phyloP scores from a whole-genome alignment of 1,284 basidiomycete genomes.

The Pseudozyma thailandica region DNA sequence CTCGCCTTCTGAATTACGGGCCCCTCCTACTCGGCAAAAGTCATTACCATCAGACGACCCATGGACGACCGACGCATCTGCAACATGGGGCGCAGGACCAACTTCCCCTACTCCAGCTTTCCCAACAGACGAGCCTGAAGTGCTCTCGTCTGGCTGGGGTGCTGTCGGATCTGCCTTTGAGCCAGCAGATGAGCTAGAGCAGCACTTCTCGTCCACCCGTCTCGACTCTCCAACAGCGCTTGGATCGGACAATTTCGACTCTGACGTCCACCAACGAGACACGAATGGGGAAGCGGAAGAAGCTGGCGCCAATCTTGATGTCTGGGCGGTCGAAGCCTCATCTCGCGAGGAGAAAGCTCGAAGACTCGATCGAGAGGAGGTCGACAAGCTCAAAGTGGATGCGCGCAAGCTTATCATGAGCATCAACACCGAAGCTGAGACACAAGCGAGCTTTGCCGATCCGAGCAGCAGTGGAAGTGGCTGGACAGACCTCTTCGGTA shows the following conservation, averaged over 20 bases:
- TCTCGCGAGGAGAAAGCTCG: conserved; percentile 28
- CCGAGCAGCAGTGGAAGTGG: conserved; percentile 10
- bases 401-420: conserved; percentile 35
- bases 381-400: conserved; percentile 37
- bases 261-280: neutral
- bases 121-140: conserved; percentile 1
- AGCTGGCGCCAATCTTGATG: conserved; percentile 13
- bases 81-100: conserved; percentile 13
- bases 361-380: conserved; percentile 32
- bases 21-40: neutral
- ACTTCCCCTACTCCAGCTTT: neutral
- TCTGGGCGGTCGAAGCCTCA: conserved; percentile 35
- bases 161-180: conserved; percentile 1
- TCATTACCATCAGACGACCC: conserved; percentile 5
- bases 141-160: conserved; percentile 10
- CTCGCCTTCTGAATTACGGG: neutral
- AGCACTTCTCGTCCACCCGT: conserved; percentile 6
- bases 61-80: conserved; percentile 18
- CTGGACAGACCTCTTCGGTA: conserved; percentile 38
- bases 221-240: neutral
- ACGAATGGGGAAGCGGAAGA: neutral
- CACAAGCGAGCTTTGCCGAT: conserved; percentile 25
- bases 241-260: neutral
- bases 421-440: conserved; percentile 22
- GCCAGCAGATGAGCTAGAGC: neutral